phyloP scores from a whole-genome alignment of 768 basidiomycete genomes.

The Flagelloscypha sp. region DNA sequence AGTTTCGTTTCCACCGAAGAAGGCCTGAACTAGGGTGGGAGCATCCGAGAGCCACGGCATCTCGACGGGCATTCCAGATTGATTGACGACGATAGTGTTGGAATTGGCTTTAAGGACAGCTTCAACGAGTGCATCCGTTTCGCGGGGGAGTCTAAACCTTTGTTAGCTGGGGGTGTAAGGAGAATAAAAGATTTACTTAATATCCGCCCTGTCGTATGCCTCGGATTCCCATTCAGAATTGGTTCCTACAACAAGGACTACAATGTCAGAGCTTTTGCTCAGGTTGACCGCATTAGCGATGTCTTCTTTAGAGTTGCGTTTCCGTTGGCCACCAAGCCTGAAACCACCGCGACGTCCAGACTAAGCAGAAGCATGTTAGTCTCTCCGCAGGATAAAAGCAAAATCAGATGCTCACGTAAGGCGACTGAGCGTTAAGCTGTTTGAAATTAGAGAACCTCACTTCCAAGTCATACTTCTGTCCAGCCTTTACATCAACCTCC shows the following conservation, averaged over 20 bases:
- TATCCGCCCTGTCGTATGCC: conserved; percentile 46
- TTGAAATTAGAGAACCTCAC: conserved; percentile 20
- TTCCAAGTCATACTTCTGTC: conserved; percentile 29
- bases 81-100: conserved; percentile 49
- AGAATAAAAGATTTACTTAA: too few species aligned
- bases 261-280: conserved; percentile 25
- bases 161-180: neutral
- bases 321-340: conserved; percentile 25
- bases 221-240: conserved; percentile 45
- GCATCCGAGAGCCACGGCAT: conserved; percentile 26
- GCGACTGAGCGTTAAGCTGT: conserved; percentile 13
- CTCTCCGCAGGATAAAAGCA: conserved; percentile 25
- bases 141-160: conserved; percentile 35
- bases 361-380: conserved; percentile 29
- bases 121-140: conserved; percentile 40
- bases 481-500: conserved; percentile 31
- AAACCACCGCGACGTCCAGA: too few species aligned
- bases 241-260: conserved; percentile 22
- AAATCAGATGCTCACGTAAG: conserved; percentile 27
- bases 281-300: conserved; percentile 29
- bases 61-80: conserved; percentile 33
- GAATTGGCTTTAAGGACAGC: conserved; percentile 42
- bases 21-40: conserved; percentile 17
- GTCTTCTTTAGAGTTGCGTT: conserved; percentile 27
- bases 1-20: conserved; percentile 23